Percentiles rank a stretch among this genome's conserved stretches.
Evolutionary conservation across 148 eudicot species (phyloP).

Genomic region (Rhododendron kiyosumense): DNA sequence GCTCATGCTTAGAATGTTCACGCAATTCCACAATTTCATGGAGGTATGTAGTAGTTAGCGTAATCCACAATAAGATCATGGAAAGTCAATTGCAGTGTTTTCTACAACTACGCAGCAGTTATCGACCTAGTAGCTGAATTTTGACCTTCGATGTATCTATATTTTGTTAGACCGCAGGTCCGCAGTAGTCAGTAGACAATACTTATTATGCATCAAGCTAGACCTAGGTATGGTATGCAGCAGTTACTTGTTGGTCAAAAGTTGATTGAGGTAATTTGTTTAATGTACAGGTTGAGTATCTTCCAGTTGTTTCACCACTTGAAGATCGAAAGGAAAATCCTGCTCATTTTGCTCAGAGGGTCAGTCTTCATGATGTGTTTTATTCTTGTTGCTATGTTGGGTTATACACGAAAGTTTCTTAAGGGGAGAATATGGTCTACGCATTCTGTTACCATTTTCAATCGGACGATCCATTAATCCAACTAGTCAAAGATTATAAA

Average conservation of each 20-base stretch:
- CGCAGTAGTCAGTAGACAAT: too few species aligned
- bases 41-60: conserved; percentile 36
- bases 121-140: too few species aligned
- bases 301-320: conserved; percentile 55
- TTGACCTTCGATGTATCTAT: too few species aligned
- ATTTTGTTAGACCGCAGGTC: too few species aligned
- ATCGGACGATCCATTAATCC: too few species aligned
- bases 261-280: background rate
- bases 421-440: too few species aligned
- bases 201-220: too few species aligned
- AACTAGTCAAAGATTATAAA: too few species aligned
- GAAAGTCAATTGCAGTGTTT: too few species aligned
- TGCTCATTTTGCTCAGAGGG: conserved; percentile 60
- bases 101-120: too few species aligned
- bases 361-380: conserved; percentile 25
- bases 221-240: background rate
- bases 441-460: too few species aligned
- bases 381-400: background rate
- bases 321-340: conserved; percentile 64
- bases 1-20: conserved; percentile 69
- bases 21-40: conserved; percentile 72
- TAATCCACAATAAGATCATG: too few species aligned
- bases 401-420: background rate
- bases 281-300: conserved; percentile 71
- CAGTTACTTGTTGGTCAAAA: background rate